Evolutionary conservation across 2,329 filamentous ascomycete species (phyloP), one percentile per base, ranked within the genome.

Genomic region (Aspergillus ochraceoroseus): DNA sequence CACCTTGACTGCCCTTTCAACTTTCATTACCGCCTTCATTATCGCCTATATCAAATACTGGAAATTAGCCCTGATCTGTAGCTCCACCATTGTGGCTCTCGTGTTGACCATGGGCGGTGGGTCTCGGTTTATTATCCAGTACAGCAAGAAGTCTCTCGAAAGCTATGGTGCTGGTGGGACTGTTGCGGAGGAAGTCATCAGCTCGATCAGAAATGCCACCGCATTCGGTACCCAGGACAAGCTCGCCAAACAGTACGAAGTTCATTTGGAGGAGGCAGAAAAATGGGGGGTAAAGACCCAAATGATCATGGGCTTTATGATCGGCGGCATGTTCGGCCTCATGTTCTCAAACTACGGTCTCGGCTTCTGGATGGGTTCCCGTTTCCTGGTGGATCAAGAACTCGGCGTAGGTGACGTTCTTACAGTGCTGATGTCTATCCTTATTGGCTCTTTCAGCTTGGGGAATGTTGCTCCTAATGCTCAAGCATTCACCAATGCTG

Each of bases 181-280:
- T 2, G 77, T 96, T 8, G 90, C 87, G 3, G 92, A 96, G 59
- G 92, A 98, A 66, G 90, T 95, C 38, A 77, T 98, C 56, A 89
- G 87, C 63, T 95, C 89, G 1, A 84, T 96, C 52, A 82, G 92
- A 48, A 96, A 94, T 58, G 85, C 90, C 5, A 81, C 87, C 5
- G 92, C 92, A 19, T 98, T 95, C 57, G 87, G 87, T 29, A 95
- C 89, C 0, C 89, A 96, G 64, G 85, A 90, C 41, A 88, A 90
- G 49, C 76, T 96, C n/a, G 87, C 90, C 7, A 76, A 76, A 47
- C 83, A 90, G 62, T 96, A 96, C 60, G 85, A 94, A 54, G 62
- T 59, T 2, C 85, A 94, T 61, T 71, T 96, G 20, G 66, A 67
- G 29, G 74, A 77, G 39, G 89, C 88, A 9, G 82, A 92, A 58